Conservation (phyloP, 2,329 filamentous ascomycete species). For the Gremmenia infestans region DNA sequence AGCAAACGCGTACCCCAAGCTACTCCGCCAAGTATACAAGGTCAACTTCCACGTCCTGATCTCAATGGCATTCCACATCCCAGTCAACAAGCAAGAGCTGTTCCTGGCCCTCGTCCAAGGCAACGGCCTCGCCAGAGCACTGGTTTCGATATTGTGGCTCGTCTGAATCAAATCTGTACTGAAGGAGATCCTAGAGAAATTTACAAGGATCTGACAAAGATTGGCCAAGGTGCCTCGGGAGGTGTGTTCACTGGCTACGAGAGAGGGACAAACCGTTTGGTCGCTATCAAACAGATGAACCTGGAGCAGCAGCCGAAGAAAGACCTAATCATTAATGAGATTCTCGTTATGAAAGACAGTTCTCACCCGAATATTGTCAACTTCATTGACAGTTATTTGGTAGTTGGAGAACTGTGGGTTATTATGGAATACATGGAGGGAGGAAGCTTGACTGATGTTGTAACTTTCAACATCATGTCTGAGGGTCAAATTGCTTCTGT, state of each 20-base stretch:
- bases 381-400: slow-evolving; percentile 95
- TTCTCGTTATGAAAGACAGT: slow-evolving; percentile 98
- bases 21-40: slow-evolving; percentile 50
- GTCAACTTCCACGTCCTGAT: slow-evolving; percentile 37
- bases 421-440: slow-evolving; percentile 99
- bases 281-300: slow-evolving; percentile 99
- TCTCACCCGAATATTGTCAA: slow-evolving; percentile 99
- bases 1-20: slow-evolving; percentile 64
- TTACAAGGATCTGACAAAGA: slow-evolving; percentile 86
- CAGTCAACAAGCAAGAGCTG: slow-evolving; percentile 31
- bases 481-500: slow-evolving; percentile 96
- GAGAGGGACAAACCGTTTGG: slow-evolving; percentile 74
- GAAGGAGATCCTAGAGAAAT: slow-evolving; percentile 83
- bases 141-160: slow-evolving; percentile 73
- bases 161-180: slow-evolving; percentile 84
- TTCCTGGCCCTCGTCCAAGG: slow-evolving; percentile 62
- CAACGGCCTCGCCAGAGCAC: slow-evolving; percentile 76
- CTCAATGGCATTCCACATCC: slow-evolving; percentile 35
- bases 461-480: slow-evolving; percentile 99
- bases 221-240: slow-evolving; percentile 94
- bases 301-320: slow-evolving; percentile 98
- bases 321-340: slow-evolving; percentile 98
- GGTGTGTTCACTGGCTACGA: slow-evolving; percentile 93
- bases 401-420: slow-evolving; percentile 89
- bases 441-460: slow-evolving; percentile 93